phyloP scores from a whole-genome alignment of 306 rosid genomes.

The Quercus suber region DNA sequence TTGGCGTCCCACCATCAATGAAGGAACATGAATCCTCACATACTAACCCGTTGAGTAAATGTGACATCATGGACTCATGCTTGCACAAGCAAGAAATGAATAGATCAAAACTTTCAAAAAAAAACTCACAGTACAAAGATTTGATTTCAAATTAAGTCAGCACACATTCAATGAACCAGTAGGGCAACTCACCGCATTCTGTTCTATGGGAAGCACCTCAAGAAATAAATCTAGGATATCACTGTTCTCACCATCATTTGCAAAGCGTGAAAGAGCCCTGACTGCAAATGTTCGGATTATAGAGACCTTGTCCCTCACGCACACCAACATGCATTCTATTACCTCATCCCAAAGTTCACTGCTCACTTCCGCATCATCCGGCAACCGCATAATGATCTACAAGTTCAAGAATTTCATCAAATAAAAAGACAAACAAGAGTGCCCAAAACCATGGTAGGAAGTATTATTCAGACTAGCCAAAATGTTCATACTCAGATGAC shows the following conservation, averaged over 20 bases:
- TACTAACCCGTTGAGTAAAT: too few relatives aligned
- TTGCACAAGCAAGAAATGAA: neutral
- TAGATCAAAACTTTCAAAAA: neutral
- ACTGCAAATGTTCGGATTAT: conserved; percentile 73
- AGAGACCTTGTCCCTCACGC: conserved; percentile 73
- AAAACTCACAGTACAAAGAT: neutral
- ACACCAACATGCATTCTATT: conserved; percentile 73
- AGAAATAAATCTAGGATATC: conserved; percentile 79
- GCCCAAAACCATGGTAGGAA: neutral
- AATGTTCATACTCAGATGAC: neutral
- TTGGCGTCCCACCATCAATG: too few relatives aligned
- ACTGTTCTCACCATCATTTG: conserved; percentile 65
- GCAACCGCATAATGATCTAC: conserved; percentile 83
- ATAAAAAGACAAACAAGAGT: neutral
- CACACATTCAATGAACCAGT: conserved; percentile 9
- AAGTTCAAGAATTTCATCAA: conserved; percentile 20
- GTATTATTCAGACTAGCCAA: neutral
- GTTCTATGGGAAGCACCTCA: conserved; percentile 68
- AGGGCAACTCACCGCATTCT: conserved; percentile 61
- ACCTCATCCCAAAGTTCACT: conserved; percentile 86
- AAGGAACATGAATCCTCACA: too few relatives aligned
- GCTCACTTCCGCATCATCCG: conserved; percentile 93
- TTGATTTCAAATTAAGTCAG: neutral
- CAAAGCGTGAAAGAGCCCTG: conserved; percentile 95
- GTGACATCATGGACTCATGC: neutral